These are phyloP conservation scores for Plasmopara muralis DNA, from an alignment of 352 stramenopile genomes.

Conservation along the genomic window DNA sequence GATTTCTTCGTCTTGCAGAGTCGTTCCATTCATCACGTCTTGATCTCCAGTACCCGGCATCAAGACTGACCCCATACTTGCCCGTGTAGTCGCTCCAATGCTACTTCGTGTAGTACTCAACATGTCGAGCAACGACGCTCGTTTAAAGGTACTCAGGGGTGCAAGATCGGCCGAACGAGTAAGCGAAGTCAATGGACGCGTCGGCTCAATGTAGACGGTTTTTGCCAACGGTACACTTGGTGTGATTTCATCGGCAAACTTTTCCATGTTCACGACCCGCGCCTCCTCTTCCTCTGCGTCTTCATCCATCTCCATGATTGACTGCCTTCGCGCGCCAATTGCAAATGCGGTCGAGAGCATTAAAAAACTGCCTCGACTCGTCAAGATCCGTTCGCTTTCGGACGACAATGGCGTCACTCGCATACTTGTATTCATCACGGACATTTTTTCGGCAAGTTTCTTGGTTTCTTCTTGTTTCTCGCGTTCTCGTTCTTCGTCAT, in stretches of 20 bases:
- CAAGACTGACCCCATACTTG: slow-evolving; percentile 11
- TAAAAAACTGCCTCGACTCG: slow-evolving; percentile 12
- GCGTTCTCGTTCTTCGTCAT: slow-evolving; percentile 51
- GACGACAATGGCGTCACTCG: slow-evolving; percentile 35
- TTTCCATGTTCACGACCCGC: slow-evolving; percentile 25
- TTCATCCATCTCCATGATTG: slow-evolving; percentile 22
- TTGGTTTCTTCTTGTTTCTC: slow-evolving; percentile 48
- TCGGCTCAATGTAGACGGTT: slow-evolving; percentile 18
- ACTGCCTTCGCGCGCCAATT: slow-evolving; percentile 14
- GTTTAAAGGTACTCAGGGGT: slow-evolving; percentile 1
- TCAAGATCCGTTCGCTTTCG: slow-evolving; percentile 17
- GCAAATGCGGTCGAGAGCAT: slow-evolving; percentile 9
- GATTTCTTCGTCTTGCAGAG: slow-evolving; percentile 2
- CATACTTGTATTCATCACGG: slow-evolving; percentile 46
- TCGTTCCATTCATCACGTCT: slow-evolving; percentile 4
- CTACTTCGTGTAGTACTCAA: slow-evolving; percentile 11
- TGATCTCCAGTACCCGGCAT: slow-evolving; percentile 3
- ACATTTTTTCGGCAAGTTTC: slow-evolving; percentile 49
- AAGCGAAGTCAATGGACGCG: slow-evolving; percentile 2
- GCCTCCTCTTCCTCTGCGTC: slow-evolving; percentile 35
- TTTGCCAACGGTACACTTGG: slow-evolving; percentile 20
- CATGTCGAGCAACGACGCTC: slow-evolving; percentile 10
- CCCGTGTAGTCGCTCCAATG: slow-evolving; percentile 12
- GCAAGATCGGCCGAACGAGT: background rate
- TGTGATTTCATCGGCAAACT: slow-evolving; percentile 21